These are phyloP conservation scores for Stachybotrys chlorohalonatus DNA, from an alignment of 2,329 filamentous ascomycete genomes.

Conservation along the genomic window DNA sequence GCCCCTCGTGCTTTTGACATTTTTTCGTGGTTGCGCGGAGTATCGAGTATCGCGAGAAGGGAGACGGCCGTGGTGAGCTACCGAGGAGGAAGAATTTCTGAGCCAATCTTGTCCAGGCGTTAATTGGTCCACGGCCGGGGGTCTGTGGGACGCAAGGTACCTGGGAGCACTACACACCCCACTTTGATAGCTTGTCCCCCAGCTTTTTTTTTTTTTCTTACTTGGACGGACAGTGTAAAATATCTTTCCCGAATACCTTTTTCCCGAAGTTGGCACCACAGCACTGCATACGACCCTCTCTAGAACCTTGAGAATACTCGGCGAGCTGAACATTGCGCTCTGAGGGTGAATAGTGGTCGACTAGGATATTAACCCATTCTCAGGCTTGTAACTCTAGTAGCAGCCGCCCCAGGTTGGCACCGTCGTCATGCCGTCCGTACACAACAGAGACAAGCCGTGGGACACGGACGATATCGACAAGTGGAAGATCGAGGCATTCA, in stretches of 20 bases:
- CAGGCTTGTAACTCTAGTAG: background rate
- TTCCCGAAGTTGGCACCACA: too few relatives aligned
- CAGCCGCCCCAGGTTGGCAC: background rate
- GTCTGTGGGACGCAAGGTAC: background rate
- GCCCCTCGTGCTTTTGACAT: constrained; percentile 45
- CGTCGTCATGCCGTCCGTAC: constrained; percentile 67
- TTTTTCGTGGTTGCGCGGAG: constrained; percentile 9
- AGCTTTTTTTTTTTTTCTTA: too few relatives aligned
- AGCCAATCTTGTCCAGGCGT: background rate
- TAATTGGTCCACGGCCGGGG: constrained; percentile 12
- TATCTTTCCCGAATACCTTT: too few relatives aligned
- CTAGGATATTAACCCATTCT: background rate
- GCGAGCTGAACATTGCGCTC: too few relatives aligned
- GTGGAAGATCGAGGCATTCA: constrained; percentile 88
- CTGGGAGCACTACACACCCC: too few relatives aligned
- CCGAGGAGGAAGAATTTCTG: background rate
- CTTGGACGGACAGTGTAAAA: too few relatives aligned
- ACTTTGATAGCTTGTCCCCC: too few relatives aligned
- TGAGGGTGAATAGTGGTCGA: background rate
- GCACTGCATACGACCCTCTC: too few relatives aligned
- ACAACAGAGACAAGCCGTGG: constrained; percentile 88
- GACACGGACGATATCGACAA: constrained; percentile 96
- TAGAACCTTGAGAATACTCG: too few relatives aligned
- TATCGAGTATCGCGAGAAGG: background rate
- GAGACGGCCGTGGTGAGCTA: background rate